Base-by-base conservation (phyloP, 495 filamentous ascomycete species). In the Penicillium desertorum region DNA sequence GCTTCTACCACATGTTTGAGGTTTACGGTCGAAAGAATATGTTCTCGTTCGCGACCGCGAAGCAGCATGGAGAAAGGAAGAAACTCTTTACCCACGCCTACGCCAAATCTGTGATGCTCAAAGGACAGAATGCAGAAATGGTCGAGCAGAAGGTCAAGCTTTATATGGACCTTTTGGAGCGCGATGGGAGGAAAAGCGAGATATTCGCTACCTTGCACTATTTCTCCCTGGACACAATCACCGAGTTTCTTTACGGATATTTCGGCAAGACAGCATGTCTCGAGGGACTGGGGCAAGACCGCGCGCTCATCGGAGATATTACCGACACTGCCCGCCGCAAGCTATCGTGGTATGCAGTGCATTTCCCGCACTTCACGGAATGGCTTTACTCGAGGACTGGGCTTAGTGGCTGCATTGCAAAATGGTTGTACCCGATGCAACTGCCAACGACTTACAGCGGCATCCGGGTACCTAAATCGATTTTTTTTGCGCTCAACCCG, bases 1-100 rank as follows among this genome's bases (percentile, higher is more conserved):
- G 39, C 0, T 79, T 76, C 56, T 79, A 79, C 43, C 62, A 63
- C 10, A 77, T 78, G 68, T 79, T 79, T 49, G 70, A 73, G 34
- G 69, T 64, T 0, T 77, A 76, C 41, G 73, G 72, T 2, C 51
- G 63, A 3, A 54, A 66, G 48, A 71, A 72, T 23, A 48, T 79
- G 45, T 76, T 79, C 30, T 66, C 71, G 1, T 76, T 77, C 57
- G 36, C 49, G 1, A 57, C 60, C 2, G 51, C 56, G 0, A 60
- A 57, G 23, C 61, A 67, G 8, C 76, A 78, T 62, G 65, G 51
- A 4, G 66, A 72, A 3, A 48, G 76, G 22, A 79, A 77, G 56
- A 79, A 76, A 42, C 27, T 79, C 0, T 42, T 77, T n/a, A 59
- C 59, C 23, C 67, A 74, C 36, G 66, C 69, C 1, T 79, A 79